Percentiles rank a stretch among this genome's conserved stretches.
These are phyloP conservation scores for Penicillium arizonense DNA, from an alignment of 495 filamentous ascomycete species.

Conservation along the genomic window DNA sequence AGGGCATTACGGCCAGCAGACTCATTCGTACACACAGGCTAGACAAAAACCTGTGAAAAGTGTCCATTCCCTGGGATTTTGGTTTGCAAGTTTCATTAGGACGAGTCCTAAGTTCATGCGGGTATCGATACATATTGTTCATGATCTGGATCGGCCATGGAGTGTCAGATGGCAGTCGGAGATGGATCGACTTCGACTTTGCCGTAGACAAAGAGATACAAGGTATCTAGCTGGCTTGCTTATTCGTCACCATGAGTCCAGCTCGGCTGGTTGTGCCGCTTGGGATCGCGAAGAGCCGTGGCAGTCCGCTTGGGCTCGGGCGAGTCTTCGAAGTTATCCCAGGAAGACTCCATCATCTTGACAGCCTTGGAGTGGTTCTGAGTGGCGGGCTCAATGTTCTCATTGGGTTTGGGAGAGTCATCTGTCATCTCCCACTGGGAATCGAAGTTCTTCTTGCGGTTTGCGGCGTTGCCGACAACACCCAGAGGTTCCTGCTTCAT, in stretches of 20 bases:
- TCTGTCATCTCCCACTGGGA: constrained; percentile 70
- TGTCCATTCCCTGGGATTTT: background rate
- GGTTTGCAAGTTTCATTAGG: constrained; percentile 2
- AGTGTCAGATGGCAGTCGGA: constrained; percentile 31
- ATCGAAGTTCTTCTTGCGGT: constrained; percentile 71
- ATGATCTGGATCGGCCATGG: constrained; percentile 17
- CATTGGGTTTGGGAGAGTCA: constrained; percentile 51
- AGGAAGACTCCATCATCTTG: constrained; percentile 66
- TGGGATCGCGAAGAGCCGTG: constrained; percentile 15
- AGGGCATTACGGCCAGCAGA: constrained; percentile 17
- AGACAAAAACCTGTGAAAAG: background rate
- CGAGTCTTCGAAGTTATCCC: constrained; percentile 61
- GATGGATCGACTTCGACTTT: constrained; percentile 19
- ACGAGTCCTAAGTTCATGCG: constrained; percentile 8
- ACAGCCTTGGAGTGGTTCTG: constrained; percentile 37
- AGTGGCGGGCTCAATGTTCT: constrained; percentile 54
- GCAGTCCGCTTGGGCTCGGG: constrained; percentile 40
- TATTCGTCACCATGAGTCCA: constrained; percentile 24
- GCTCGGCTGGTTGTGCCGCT: constrained; percentile 24
- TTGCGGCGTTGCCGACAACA: constrained; percentile 63
- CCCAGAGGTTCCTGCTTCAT: constrained; percentile 44
- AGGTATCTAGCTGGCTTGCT: background rate
- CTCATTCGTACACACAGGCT: constrained; percentile 3
- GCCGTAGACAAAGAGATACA: background rate
- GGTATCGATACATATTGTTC: constrained; percentile 31